phyloP scores from a whole-genome alignment of 331 rosid species.

The Quercus tomentella region DNA sequence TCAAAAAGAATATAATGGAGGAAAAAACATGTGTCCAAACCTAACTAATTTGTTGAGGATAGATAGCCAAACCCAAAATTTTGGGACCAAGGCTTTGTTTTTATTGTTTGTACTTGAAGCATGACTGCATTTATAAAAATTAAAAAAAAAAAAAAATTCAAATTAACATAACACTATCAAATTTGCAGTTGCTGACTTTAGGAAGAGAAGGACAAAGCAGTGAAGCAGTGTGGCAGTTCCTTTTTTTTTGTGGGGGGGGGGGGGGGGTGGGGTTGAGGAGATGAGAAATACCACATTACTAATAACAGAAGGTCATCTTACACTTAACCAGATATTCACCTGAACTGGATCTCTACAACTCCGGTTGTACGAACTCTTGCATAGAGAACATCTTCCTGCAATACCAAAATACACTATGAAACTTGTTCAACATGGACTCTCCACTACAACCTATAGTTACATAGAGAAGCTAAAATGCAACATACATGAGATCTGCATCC shows the following conservation, averaged over 20 bases:
- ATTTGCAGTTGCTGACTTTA: neutral
- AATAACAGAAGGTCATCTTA: neutral
- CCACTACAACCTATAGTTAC: neutral
- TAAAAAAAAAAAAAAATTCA: neutral
- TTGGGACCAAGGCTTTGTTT: too few species aligned
- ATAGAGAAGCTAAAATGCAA: neutral
- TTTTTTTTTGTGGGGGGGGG: too few species aligned
- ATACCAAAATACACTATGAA: neutral
- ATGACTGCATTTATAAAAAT: neutral
- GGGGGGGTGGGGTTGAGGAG: rapidly evolving
- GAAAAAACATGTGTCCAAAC: too few species aligned
- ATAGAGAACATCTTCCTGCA: slow-evolving; percentile 90
- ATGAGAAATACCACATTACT: neutral
- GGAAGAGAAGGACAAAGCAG: slow-evolving; percentile 1
- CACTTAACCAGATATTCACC: slow-evolving; percentile 44
- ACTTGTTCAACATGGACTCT: neutral
- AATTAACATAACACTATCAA: neutral
- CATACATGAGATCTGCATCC: neutral
- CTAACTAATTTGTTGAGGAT: too few species aligned
- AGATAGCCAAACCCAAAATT: too few species aligned
- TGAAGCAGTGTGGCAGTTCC: neutral
- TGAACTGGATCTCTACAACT: slow-evolving; percentile 98
- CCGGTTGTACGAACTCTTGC: slow-evolving; percentile 99
- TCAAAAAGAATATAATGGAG: too few species aligned
- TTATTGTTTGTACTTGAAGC: too few species aligned